phyloP scores from a whole-genome alignment of 228 moss, liverwort and hornwort species.

The Sphagnum magellanicum region DNA sequence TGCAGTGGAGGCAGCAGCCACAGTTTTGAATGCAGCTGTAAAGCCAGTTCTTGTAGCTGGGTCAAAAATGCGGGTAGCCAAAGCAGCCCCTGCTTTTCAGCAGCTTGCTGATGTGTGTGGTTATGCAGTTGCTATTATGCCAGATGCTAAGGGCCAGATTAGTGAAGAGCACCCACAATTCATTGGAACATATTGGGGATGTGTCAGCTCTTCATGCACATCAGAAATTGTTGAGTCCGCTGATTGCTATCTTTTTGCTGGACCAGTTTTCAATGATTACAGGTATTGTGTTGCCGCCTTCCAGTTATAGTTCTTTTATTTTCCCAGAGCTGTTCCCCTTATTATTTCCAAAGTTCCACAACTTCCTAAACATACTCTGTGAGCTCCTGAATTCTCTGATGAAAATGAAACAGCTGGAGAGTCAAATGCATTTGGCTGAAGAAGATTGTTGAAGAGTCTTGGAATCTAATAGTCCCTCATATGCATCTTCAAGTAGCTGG shows the following conservation, averaged over 20 bases:
- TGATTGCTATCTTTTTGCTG: constrained; percentile 55
- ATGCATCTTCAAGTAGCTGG: too few relatives aligned
- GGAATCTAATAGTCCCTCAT: too few relatives aligned
- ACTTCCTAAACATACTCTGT: too few relatives aligned
- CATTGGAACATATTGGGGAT: constrained; percentile 74
- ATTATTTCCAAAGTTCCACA: too few relatives aligned
- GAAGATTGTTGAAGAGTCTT: too few relatives aligned
- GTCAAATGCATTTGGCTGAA: too few relatives aligned
- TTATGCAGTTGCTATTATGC: constrained; percentile 61
- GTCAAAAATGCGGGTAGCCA: constrained; percentile 47
- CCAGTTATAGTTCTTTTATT: too few relatives aligned
- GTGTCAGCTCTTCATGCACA: constrained; percentile 45
- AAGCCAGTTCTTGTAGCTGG: constrained; percentile 75
- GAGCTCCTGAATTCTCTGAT: too few relatives aligned
- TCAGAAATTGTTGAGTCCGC: constrained; percentile 71
- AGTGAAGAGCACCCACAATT: constrained; percentile 49
- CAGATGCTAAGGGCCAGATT: constrained; percentile 53
- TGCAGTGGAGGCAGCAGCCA: constrained; percentile 36
- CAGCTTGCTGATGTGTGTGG: constrained; percentile 40
- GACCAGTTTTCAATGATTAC: constrained; percentile 71
- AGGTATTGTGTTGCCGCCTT: constrained; percentile 7
- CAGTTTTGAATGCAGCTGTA: constrained; percentile 33
- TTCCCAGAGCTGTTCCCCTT: too few relatives aligned
- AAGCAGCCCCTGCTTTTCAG: constrained; percentile 23
- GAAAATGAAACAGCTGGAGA: too few relatives aligned